Conservation (phyloP, 75 land plant species). For the Pinus albicaulis region DNA sequence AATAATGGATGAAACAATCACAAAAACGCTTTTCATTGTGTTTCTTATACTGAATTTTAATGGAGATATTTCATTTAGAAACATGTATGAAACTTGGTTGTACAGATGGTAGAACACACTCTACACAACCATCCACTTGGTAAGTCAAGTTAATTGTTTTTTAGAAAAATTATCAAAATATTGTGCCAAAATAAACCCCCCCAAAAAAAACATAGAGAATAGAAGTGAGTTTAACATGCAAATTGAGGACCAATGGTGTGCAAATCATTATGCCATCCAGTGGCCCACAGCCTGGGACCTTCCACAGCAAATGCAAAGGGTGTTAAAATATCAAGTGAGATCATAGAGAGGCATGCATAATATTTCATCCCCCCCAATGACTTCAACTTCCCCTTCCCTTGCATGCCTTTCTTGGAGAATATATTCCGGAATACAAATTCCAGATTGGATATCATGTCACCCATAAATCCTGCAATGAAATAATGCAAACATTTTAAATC, state of each 20-base stretch:
- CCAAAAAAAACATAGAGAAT: too few species aligned
- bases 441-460: too few species aligned
- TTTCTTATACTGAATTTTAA: conserved; percentile 72
- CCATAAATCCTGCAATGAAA: too few species aligned
- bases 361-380: too few species aligned
- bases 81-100: conserved; percentile 91
- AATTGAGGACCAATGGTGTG: conserved; percentile 52
- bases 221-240: conserved; percentile 31
- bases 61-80: conserved; percentile 74
- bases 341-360: too few species aligned
- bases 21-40: conserved; percentile 75
- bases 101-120: conserved; percentile 79
- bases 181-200: neutral
- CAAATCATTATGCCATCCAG: conserved; percentile 51
- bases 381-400: too few species aligned
- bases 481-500: too few species aligned
- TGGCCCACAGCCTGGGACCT: conserved; percentile 66
- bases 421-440: too few species aligned
- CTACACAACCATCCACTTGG: conserved; percentile 72
- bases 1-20: conserved; percentile 59
- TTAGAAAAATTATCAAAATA: neutral
- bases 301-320: conserved; percentile 76
- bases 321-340: neutral
- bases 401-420: too few species aligned
- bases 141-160: neutral